Evolutionary conservation across 768 basidiomycete genomes (phyloP), one percentile per base, ranked within the genome.

Genomic region (Leccinum subgranulosum): DNA sequence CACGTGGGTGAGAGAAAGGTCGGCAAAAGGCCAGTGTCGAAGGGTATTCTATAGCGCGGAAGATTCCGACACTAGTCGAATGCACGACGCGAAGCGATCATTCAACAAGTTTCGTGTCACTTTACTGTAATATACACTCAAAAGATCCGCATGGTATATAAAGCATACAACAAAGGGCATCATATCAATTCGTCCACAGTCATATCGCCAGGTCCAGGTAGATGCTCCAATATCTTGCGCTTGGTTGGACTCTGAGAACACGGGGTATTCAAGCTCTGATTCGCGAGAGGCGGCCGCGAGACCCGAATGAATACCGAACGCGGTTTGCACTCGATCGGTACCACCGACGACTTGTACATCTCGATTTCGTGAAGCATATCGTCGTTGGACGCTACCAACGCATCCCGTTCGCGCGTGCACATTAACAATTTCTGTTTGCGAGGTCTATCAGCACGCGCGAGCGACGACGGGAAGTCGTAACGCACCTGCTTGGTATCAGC

Each of bases 401-500:
- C 66, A 52, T 86, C 84, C 11, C 78, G 78, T 50, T 84, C 83
- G 19, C 76, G 77, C 28, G 68, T 73, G 51, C 80, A 71, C 60
- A 74, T 62, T 5, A 78, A 75, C 29, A 85, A 72, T 76, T 78
- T 79, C 84, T 86, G 64, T 34, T 17, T 1, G 17, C 33, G 36
- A n/a, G 27, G 34, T 4, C 23, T 25, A 41, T 50, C 10, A 64
- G 50, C 34, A 56, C 11, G 15, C 50, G 31, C 19, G 6, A 19
- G 10, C 48, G 14, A n/a, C 28, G 12, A 43, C 49, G 2, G 4
- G 53, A 31, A 47, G 34, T 5, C 51, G 23, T 27, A 74, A 74
- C 86, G 58, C 59, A 91, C 93, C 73, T 91, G 88, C 71, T 92
- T 93, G 6, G 82, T 79, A 55, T 92, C 86, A 3, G 90, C 84